Evolutionary conservation across 2,329 filamentous ascomycete genomes (phyloP), one percentile per base, ranked within the genome.

Genomic region (Calonectria hawksworthii): DNA sequence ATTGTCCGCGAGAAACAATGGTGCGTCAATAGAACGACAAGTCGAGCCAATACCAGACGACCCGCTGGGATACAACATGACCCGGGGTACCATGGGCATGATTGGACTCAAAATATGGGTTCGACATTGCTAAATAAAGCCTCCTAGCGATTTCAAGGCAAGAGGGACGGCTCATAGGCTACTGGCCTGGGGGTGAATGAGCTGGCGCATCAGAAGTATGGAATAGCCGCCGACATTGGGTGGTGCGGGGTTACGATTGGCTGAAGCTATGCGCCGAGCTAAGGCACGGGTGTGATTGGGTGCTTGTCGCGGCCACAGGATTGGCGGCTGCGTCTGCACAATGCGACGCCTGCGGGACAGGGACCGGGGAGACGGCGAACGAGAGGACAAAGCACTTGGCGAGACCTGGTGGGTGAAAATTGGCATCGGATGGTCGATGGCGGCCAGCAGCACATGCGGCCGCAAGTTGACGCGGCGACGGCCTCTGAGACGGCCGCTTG

Each of bases 181-280:
- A 30, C 44, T 72, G 69, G 73, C 69, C 67, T 72, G 72, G 79
- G 76, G 76, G 79, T 76, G 76, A 75, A 72, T 76, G 75, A 75
- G 72, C 77, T 81, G 79, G 78, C 73, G 77, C 77, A 81, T 74
- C 70, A 52, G 67, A 72, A 56, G 84, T 84, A 75, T 84, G 81
- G 80, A 82, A 84, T 85, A 86, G 84, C 84, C 87, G 87, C 86
- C 84, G 78, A 75, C 69, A 70, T 76, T 76, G 69, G 70, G 78
- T 30, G 71, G 70, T 69, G 59, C 52, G 54, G 72, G n/a, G 50
- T 61, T 70, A 38, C 79, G 66, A 84, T 85, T 85, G 83, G 83
- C 51, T 67, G 63, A 21, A 44, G 51, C 59, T 84, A 81, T 70
- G 82, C 83, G 83, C 83, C 80, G 71, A 75, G 64, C 69, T 69